Evolutionary conservation across 306 rosid species (phyloP), one percentile per base, ranked within the genome.

Genomic region (Castanospermum australe): DNA sequence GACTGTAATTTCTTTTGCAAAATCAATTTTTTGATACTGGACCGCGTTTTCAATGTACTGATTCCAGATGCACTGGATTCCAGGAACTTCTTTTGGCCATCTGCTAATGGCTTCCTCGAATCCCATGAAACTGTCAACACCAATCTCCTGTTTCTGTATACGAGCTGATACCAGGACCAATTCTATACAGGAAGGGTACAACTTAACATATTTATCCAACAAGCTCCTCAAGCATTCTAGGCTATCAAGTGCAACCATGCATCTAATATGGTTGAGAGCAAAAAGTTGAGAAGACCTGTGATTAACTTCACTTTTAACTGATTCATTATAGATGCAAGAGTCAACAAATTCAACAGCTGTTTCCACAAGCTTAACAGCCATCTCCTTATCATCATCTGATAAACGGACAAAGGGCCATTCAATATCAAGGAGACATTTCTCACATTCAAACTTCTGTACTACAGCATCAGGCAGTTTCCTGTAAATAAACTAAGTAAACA

Each of bases 401-500:
- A 89, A 84, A 71, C 65, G 63, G 83, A 87, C 69, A 17, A 56
- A 63, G 67, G 91, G 91, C 99, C 99, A 95, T 75, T 91, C 97
- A 63, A 92, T 85, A 65, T 90, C 97, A 61, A 75, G 75, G 28
- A 87, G 90, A 85, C 84, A 89, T 89, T 95, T 92, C 83, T 90
- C 94, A 82, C 97, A 90, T 78, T 95, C 99, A 85, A 92, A 87
- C 77, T 85, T 93, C 80, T 75, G 91, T 42, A 90, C 85, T 5
- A 92, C 83, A 84, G 86, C 92, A 71, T 88, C 94, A 71, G 99
- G 97, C 76, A 92, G 85, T 85, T 89, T 92, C 90, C 92, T 90
- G 94, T 95, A 92, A 86, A 89, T 81, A 87, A n/a, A 91, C 97
- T 80, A 95, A 87, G 90, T 95, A 95, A 85, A 90, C 85, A 90